These are phyloP conservation scores for Gaultheria prostrata DNA, from an alignment of 148 eudicot genomes.

Conservation along the genomic window DNA sequence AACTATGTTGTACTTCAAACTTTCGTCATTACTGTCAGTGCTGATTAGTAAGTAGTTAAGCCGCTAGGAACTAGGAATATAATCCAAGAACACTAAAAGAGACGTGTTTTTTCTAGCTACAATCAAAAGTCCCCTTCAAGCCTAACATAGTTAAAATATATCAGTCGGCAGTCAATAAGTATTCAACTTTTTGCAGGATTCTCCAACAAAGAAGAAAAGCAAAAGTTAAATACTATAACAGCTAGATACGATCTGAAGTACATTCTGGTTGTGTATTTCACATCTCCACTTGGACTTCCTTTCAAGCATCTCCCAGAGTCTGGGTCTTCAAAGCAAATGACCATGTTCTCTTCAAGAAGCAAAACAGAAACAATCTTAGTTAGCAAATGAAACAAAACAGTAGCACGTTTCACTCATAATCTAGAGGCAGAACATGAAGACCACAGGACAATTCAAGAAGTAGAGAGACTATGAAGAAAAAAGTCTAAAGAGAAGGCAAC, in stretches of 20 bases:
- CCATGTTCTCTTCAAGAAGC: constrained; percentile 86
- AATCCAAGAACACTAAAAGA: not conserved
- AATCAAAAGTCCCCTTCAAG: not conserved
- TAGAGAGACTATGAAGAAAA: not conserved
- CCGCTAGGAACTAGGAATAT: not conserved
- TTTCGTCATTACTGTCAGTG: not conserved
- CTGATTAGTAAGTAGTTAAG: not conserved
- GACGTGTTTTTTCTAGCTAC: not conserved
- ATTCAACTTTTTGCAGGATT: constrained; percentile 1
- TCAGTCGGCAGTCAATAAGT: not conserved
- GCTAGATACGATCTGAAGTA: constrained; percentile 31
- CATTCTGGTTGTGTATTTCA: constrained; percentile 62
- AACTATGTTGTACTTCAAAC: not conserved
- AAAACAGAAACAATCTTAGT: constrained; percentile 16
- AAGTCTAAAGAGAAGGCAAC: not conserved
- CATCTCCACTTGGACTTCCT: constrained; percentile 47
- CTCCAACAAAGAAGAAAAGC: not conserved
- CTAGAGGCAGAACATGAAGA: not conserved
- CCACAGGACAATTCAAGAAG: not conserved
- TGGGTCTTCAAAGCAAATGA: constrained; percentile 84
- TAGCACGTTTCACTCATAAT: not conserved
- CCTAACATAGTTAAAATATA: not conserved
- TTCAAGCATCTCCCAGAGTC: constrained; percentile 75
- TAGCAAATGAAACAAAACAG: constrained; percentile 15
- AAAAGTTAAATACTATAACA: constrained; percentile 10